Base-by-base conservation (phyloP, 1,284 basidiomycete genomes). In the Marasmius tenuissimus region DNA sequence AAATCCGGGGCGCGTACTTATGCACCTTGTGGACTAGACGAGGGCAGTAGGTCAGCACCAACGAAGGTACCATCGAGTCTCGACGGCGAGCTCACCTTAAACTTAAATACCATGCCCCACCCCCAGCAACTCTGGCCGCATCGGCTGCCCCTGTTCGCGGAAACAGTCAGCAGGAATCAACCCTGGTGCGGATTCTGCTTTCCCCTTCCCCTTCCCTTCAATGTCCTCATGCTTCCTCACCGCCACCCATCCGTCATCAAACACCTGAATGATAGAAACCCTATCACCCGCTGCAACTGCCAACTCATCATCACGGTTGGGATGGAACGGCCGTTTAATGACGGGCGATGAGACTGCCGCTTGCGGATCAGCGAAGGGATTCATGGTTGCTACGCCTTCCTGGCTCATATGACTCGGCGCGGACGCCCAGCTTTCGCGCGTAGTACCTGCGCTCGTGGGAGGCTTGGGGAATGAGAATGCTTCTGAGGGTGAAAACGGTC, bases 191-290 rank as follows among this genome's bases (percentile, higher is more conserved):
- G 57, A 33, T 20, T 63, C 62, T 10, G 38, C 53, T 58, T 72
- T 68, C 56, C 64, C 67, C 56, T 70, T 65, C 14, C 63, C 66
- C 34, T 65, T 61, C 58, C 14, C 60, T 58, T 22, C 50, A 49
- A 18, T 8, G 34, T 11, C 16, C 50, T 0, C 62, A 53, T 4
- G 78, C 66, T 78, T 82, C 70, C 85, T 82, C 16, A 86, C 79
- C 60, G 81, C 68, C 1, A 79, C 79, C 89, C 89, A 91, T 0
- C 88, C 89, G 68, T 91, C 89, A 64, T 88, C 85, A 70, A 84
- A 91, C 12, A 81, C 68, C 53, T 76, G 75, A 18, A 87, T 10
- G 42, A 91, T 72, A 64, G 74, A 79, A 16, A 91, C 83, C 12
- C 67, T 65, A 53, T 91, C 88, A 4, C 81, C 83, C 0, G 75